Evolutionary conservation across 31 red algal species (phyloP), one percentile per base, ranked within the genome.

Genomic region (Endocladia muricata): DNA sequence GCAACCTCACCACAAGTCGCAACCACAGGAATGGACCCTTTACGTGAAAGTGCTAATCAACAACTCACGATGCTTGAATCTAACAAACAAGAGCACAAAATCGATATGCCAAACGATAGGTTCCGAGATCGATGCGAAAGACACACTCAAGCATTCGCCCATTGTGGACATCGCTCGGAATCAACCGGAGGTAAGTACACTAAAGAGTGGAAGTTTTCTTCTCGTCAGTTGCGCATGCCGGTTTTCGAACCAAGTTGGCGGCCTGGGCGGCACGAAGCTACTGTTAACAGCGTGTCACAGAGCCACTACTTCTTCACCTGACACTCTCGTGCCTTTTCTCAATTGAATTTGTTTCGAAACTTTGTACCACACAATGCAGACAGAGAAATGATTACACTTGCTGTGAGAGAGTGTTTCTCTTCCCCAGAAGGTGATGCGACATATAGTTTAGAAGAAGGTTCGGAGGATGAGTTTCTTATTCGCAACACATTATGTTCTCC

Each of bases 391-490:
- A 48, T 72, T n/a, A 37, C 51, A 4, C 38, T 72, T 0, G 68
- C 37, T 4, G 41, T 43, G 15, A 21, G 40, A 39, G 68, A 72
- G 37, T 72, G 68, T 42, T 72, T 72, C 36, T 13, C 23, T 61
- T 13, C 31, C 31, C 15, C 7, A 19, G 64, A 40, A 11, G 25
- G 33, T 11, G 25, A 69, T 25, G 19, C 21, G 9, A 15, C 11
- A 11, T 13, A 13, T 17, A 35, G 13, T 6, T 13, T 13, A 13
- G 8, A 13, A 36, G 17, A 69, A 19, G 11, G 15, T 26, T 37
- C 11, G 15, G 4, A n/a, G 0, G 68, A 72, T 21, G 19, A 49
- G 17, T 48, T 37, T 31, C 41, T 72, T 0, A 42, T 42, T 49
- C 23, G 51, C 23, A 33, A 4, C 9, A 72, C 51, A 19, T 48